These are phyloP conservation scores for Podaxis rugospora DNA, from an alignment of 768 basidiomycete genomes.

Conservation along the genomic window DNA sequence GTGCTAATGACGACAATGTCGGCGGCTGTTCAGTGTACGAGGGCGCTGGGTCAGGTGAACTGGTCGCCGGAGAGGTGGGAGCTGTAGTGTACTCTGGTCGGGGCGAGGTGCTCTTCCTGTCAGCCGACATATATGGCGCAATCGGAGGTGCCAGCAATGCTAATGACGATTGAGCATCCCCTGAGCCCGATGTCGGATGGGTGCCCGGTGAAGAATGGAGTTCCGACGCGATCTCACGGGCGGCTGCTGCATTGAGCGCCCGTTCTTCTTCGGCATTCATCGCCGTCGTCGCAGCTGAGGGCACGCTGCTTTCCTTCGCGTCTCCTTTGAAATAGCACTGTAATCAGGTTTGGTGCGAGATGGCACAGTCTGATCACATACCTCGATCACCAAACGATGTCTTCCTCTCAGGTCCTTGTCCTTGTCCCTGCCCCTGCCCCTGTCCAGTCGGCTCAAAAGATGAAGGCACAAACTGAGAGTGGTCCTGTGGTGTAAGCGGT, in stretches of 20 bases:
- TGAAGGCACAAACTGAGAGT: neutral
- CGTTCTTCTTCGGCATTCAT: slow-evolving; percentile 40
- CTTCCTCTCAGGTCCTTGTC: neutral
- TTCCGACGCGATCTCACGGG: slow-evolving; percentile 63
- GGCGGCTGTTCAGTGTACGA: slow-evolving; percentile 24
- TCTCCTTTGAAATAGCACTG: neutral
- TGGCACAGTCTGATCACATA: neutral
- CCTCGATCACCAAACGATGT: neutral
- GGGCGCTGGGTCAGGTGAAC: slow-evolving; percentile 30
- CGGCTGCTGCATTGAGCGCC: slow-evolving; percentile 61
- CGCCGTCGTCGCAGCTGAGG: slow-evolving; percentile 28
- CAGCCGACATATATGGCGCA: slow-evolving; percentile 11
- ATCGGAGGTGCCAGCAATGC: slow-evolving; percentile 2
- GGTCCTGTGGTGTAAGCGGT: slow-evolving; percentile 18
- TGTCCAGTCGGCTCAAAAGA: neutral
- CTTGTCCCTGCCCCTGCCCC: neutral
- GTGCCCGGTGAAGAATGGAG: slow-evolving; percentile 35
- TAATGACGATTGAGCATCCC: neutral
- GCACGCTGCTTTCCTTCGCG: slow-evolving; percentile 16
- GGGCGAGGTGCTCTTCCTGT: slow-evolving; percentile 21
- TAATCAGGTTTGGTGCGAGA: neutral
- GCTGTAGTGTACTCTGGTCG: slow-evolving; percentile 31
- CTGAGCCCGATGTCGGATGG: neutral
- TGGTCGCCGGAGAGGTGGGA: neutral
- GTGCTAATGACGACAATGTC: slow-evolving; percentile 11